Evolutionary conservation across 805 yeast genomes (phyloP), one percentile per base, ranked within the genome.

Genomic region (Barnettozyma wickerhamii): DNA sequence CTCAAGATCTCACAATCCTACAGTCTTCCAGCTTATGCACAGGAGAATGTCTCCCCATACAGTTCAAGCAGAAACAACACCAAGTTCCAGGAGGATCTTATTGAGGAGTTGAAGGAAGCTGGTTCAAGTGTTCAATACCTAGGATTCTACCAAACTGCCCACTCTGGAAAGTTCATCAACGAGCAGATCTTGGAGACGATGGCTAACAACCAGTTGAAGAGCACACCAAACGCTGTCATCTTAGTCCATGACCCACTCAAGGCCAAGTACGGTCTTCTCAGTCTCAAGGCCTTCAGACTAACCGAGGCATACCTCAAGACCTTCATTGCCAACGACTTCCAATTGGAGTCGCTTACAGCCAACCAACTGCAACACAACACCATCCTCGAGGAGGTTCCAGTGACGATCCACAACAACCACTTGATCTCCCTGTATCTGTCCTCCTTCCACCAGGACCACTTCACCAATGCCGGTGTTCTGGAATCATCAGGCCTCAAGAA

Each of bases 81-180:
- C 43, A 76, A 73, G 58, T 88, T 79, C 65, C 89, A 83, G 59
- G 74, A 73, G 38, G 88, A 82, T 35, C 69, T 84, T 54, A 68
- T 82, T 49, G 74, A 76, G 32, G 74, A 77, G 45, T 72, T 86
- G 48, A 75, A 71, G 53, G 72, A 71, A 41, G 75, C 79, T 46
- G 81, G 82, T 36, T 69, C 76, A 45, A 90, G 89, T 34, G 70
- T 78, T 32, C 84, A 80, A 56, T 71, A 81, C 45, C 75, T 81
- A 48, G 96, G 96, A 26, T 87, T 90, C 88, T 87, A 84, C 65
- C 77, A 85, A 57, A 71, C 83, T 33, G 72, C 88, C 21, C 66
- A 69, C 38, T 74, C 84, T 30, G 93, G 93, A 34, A 79, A 79
- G 58, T 80, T 79, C 57, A 75, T 81, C 54, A 78, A 80, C 45